Evolutionary conservation across 352 stramenopile genomes (phyloP).

Genomic region (Phytophthora sp.): DNA sequence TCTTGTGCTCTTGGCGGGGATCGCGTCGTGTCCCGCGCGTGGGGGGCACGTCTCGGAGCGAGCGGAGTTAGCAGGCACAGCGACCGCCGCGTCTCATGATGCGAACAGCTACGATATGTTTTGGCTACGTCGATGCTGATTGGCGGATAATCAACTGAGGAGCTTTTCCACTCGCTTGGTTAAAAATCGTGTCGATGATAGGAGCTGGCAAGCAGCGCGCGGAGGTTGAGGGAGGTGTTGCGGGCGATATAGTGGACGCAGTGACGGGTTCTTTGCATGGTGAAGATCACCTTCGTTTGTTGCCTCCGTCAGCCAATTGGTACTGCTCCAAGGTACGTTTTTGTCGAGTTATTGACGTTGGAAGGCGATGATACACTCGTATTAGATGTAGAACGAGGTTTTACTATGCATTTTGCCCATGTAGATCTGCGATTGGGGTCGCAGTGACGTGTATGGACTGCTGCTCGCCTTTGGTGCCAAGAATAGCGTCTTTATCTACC

Average conservation of each 20-base stretch:
- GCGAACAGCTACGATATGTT: constrained; percentile 11
- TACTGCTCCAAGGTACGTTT: constrained; percentile 72
- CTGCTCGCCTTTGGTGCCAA: constrained; percentile 70
- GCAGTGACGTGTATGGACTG: constrained; percentile 39
- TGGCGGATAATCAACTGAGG: constrained; percentile 11
- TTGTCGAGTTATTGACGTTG: not conserved
- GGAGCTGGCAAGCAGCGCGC: no score
- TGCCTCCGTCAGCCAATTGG: constrained; percentile 78
- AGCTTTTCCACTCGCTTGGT: no score
- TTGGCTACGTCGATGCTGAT: constrained; percentile 13
- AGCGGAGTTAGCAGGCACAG: constrained; percentile 13
- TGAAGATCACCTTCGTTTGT: constrained; percentile 40
- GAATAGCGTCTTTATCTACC: constrained; percentile 64
- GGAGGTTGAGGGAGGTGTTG: not conserved
- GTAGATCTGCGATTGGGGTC: constrained; percentile 75
- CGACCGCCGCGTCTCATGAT: constrained; percentile 26
- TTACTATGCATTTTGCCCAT: no score
- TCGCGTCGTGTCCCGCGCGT: constrained; percentile 19
- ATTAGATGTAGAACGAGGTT: not conserved
- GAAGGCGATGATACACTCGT: not conserved
- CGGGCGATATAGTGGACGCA: not conserved
- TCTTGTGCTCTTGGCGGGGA: not conserved
- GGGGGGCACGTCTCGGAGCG: no score
- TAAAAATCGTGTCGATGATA: no score
- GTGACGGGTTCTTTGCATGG: not conserved